Evolutionary conservation across 495 filamentous ascomycete genomes (phyloP), one percentile per base, ranked within the genome.

Genomic region (Apiosordaria backusii): DNA sequence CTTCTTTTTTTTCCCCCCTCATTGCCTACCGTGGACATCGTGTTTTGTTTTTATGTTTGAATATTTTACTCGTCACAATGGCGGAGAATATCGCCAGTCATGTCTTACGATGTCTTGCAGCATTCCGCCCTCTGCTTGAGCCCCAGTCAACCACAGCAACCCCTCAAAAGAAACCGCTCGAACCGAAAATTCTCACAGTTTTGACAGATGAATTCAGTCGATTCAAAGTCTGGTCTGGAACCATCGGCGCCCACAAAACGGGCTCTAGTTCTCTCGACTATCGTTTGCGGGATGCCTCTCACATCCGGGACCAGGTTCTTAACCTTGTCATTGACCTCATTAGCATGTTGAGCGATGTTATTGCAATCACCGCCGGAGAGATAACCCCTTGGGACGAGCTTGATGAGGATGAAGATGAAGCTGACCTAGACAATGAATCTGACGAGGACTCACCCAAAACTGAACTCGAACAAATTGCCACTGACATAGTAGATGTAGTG

Each of bases 181-280:
- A 24, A 27, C 62, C 10, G 19, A 19, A 4, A 58, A 18, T 4
- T 21, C 50, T 53, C 15, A 13, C 15, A 24, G n/a, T n/a, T n/a
- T n/a, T 73, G 22, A 57, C 63, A 10, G 80, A 83, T 61, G 75
- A 80, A 21, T 35, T 75, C 4, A 70, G 77, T 0, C 69, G 76
- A 40, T 77, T 84, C 65, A 78, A 79, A 54, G 65, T 82, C 3
- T 83, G 82, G 82, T 75, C 74, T 7, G 74, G 65, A 2, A 83
- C 81, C 68, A 80, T 83, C 57, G 81, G 77, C 1, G 81, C 81
- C 16, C 77, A 84, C 64, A 72, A 74, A 25, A 74, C 54, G 2
- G 74, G 74, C 1, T 68, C 72, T 25, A 80, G 77, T 35, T 84
- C 83, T 1, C 72, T 84, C 0, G 80, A 82, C 26, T 80, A 77